A percentile compares a stretch with the other conserved stretches of the same genome.
Evolutionary conservation across 371 early-diverging fungal genomes (phyloP).

Genomic region (Mucor ambiguus): DNA sequence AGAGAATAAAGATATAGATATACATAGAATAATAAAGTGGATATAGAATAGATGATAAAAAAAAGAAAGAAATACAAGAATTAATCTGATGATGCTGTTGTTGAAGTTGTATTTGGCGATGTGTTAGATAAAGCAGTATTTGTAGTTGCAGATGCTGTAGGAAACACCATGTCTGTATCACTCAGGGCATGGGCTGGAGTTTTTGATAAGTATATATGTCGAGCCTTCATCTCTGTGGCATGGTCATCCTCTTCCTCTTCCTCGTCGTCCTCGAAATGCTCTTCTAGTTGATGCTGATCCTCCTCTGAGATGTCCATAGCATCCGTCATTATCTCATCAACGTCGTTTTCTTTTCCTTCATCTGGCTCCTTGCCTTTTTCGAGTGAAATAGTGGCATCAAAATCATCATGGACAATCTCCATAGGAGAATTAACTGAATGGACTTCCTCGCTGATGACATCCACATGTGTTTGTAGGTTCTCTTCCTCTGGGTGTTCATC

Average conservation of each 20-base stretch:
- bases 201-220: slow-evolving; percentile 13
- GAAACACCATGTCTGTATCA: background rate
- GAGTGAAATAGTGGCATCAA: background rate
- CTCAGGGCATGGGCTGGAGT: slow-evolving; percentile 3
- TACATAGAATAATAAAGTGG: background rate
- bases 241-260: background rate
- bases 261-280: background rate
- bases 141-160: background rate
- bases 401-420: slow-evolving; percentile 11
- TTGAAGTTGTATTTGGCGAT: background rate
- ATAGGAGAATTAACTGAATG: slow-evolving; percentile 11
- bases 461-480: background rate
- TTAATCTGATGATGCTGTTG: background rate
- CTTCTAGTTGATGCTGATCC: background rate
- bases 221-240: slow-evolving; percentile 5
- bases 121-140: background rate
- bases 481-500: background rate
- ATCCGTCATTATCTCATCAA: background rate
- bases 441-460: background rate
- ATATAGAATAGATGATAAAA: background rate
- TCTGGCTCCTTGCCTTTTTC: background rate
- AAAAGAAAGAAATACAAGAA: background rate
- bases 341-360: background rate
- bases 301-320: background rate
- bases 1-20: background rate